Evolutionary conservation across 768 basidiomycete genomes (phyloP), one percentile per base, ranked within the genome.

Genomic region (Leccinum subtestaceum): DNA sequence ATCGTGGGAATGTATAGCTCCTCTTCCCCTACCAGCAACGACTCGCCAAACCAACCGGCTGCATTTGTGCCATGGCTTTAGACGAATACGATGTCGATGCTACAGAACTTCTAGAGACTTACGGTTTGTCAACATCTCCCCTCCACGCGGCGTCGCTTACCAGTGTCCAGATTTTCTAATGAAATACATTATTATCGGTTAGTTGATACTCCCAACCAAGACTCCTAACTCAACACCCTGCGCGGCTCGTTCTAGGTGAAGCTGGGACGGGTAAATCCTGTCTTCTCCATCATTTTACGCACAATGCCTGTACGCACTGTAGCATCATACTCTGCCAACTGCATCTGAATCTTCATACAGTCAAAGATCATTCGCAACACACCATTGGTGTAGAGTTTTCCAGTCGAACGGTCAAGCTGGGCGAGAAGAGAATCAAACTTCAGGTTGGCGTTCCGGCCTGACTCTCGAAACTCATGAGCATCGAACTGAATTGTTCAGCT

Each of bases 381-480:
- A 98, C 97, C 13, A 98, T 99, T 59, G 97, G 96, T 10, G 97
- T 99, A 29, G 97, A 98, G 70, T 98, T 99, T 72, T 94, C 94
- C 17, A 96, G 94, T 70, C 81, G 95, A 65, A 95, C 94, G 0
- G 85, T 99, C 60, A 89, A 89, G 67, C 81, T 98, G 23, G 95
- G 92, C 53, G 95, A 97, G 80, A 93, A 94, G 76, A 84, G 89
- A 63, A 93, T 97, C 64, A 98, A 97, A 74, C 82, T 98, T 40
- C 96, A 98, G 85, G 95, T 94, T 49, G 63, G 83, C 67, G 13
- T 51, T 53, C 55, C 12, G 7, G n/a, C 38, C 53, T 36, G 27
- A 10, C 43, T 58, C 38, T 56, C 29, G 36, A 52, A 23, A 17
- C 31, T 61, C 46, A 49, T 56, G 59, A 66, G 60, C 47, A 63